Evolutionary conservation across 208 protist genomes (phyloP).

Genomic region (Trypanosomatidae sp.): DNA sequence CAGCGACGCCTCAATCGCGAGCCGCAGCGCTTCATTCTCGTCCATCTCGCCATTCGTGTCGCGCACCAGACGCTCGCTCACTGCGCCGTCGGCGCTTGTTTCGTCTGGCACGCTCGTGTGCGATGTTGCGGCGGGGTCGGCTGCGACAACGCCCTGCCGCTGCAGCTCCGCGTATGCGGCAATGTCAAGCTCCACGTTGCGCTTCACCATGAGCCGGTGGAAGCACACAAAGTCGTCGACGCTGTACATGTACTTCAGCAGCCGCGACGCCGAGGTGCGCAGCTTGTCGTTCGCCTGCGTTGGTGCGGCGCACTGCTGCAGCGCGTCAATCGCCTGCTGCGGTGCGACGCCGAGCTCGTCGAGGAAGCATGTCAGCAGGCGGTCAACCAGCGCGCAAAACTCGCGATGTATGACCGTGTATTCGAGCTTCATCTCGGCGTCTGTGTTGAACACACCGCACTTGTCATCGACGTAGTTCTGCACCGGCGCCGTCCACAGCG

Average conservation of each 20-base stretch:
- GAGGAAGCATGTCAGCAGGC: constrained; percentile 68
- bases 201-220: constrained; percentile 82
- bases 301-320: constrained; percentile 6
- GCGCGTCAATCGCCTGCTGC: constrained; percentile 26
- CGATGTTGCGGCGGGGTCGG: neutral
- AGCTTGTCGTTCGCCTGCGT: constrained; percentile 1
- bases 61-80: constrained; percentile 7
- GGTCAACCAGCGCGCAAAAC: constrained; percentile 74
- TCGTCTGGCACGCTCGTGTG: constrained; percentile 1
- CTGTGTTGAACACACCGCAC: constrained; percentile 79
- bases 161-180: constrained; percentile 34
- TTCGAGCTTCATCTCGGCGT: constrained; percentile 83
- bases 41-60: constrained; percentile 33
- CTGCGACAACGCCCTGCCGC: constrained; percentile 5
- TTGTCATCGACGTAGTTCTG: constrained; percentile 88
- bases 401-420: constrained; percentile 73
- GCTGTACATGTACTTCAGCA: constrained; percentile 63
- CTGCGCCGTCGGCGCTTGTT: neutral
- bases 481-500: constrained; percentile 70
- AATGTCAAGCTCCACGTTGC: constrained; percentile 87
- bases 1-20: constrained; percentile 63
- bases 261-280: neutral
- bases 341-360: constrained; percentile 59
- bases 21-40: constrained; percentile 60
- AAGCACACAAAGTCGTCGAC: constrained; percentile 86